Evolutionary conservation across 768 basidiomycete species (phyloP).

Genomic region (Lentinula raphanica): DNA sequence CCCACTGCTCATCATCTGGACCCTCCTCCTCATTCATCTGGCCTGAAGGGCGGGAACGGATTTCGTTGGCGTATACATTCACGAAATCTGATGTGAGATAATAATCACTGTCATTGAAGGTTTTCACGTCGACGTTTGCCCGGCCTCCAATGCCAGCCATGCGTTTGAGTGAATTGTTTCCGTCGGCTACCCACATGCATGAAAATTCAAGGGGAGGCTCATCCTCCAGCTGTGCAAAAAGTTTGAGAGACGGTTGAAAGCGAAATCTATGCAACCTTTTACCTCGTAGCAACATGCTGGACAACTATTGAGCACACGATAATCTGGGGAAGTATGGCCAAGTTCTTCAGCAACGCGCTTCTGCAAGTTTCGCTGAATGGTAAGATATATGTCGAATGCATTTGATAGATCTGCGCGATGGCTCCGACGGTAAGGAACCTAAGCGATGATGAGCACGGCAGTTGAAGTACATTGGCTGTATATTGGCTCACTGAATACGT

Average conservation of each 20-base stretch:
- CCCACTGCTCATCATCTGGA: constrained; percentile 13
- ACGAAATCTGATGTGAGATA: constrained; percentile 15
- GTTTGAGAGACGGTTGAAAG: neutral
- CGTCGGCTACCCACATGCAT: too few relatives aligned
- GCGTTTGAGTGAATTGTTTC: too few relatives aligned
- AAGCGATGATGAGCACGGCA: neutral
- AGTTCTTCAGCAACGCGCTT: constrained; percentile 6
- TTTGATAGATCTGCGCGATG: constrained; percentile 18
- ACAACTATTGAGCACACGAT: constrained; percentile 16
- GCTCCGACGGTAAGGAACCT: constrained; percentile 18
- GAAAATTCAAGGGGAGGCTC: constrained; percentile 4
- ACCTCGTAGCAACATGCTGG: constrained; percentile 12
- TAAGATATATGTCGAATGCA: constrained; percentile 23
- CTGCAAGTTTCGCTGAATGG: constrained; percentile 12
- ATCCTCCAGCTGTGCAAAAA: neutral
- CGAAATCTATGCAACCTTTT: neutral
- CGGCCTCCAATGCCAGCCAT: constrained; percentile 1
- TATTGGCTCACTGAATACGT: constrained; percentile 14
- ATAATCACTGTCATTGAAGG: constrained; percentile 10
- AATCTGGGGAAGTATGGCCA: constrained; percentile 15
- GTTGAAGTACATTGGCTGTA: too few relatives aligned
- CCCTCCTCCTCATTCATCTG: neutral
- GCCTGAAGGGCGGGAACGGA: constrained; percentile 8
- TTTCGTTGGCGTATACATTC: constrained; percentile 25
- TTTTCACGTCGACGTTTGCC: constrained; percentile 8